Evolutionary conservation across 2,329 filamentous ascomycete species (phyloP).

Genomic region (Aspergillus felis): DNA sequence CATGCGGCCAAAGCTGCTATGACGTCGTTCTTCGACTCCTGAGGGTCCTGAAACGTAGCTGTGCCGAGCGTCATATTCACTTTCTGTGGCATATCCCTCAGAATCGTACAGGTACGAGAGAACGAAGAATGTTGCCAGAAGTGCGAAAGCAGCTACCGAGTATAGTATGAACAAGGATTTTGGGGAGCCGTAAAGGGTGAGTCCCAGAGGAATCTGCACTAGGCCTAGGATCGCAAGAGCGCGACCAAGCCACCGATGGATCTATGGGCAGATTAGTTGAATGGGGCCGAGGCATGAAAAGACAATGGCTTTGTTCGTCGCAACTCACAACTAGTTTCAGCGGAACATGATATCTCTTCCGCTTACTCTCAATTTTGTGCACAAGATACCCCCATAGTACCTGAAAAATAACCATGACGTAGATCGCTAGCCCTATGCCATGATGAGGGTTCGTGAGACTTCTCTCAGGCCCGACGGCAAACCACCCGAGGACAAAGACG

Average conservation of each 20-base stretch:
- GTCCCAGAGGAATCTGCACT: slow-evolving; percentile 78
- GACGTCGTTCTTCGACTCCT: slow-evolving; percentile 43
- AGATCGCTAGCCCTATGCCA: slow-evolving; percentile 62
- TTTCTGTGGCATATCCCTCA: slow-evolving; percentile 46
- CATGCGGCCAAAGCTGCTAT: slow-evolving; percentile 46
- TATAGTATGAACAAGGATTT: slow-evolving; percentile 81
- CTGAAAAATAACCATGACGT: slow-evolving; percentile 57
- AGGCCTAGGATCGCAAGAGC: slow-evolving; percentile 76
- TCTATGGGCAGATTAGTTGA: slow-evolving; percentile 48
- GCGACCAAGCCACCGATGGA: slow-evolving; percentile 87
- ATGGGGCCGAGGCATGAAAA: background rate
- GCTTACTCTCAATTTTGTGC: slow-evolving; percentile 51
- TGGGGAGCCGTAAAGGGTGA: slow-evolving; percentile 90
- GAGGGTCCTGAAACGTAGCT: slow-evolving; percentile 54
- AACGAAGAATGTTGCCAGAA: slow-evolving; percentile 74
- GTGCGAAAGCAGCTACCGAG: slow-evolving; percentile 68
- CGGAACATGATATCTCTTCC: slow-evolving; percentile 52
- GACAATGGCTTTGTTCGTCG: background rate
- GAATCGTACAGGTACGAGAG: slow-evolving; percentile 65
- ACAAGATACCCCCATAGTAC: slow-evolving; percentile 56
- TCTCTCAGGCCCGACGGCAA: slow-evolving; percentile 58
- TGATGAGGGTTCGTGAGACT: slow-evolving; percentile 64
- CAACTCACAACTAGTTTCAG: slow-evolving; percentile 54
- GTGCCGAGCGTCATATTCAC: slow-evolving; percentile 56
- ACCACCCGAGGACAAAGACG: slow-evolving; percentile 58